Evolutionary conservation across 768 basidiomycete species (phyloP), one percentile per base, ranked within the genome.

Genomic region (Serendipita sp.): DNA sequence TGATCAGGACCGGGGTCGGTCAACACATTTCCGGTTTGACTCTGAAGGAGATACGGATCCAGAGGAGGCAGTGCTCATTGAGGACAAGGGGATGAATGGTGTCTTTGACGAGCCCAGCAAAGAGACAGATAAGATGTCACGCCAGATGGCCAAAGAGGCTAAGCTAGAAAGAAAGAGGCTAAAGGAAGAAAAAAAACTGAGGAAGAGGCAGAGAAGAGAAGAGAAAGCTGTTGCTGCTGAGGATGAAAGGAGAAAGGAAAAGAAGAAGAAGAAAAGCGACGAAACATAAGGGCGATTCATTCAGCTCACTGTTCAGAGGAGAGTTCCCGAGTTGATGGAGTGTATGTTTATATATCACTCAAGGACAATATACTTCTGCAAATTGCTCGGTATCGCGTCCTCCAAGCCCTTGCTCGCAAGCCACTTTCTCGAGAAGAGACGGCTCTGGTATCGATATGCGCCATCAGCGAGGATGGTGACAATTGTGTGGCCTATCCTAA

Each of bases 401-500:
- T 81, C 79, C 60, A 99, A 77, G 0, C 80, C 85, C 73, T 98
- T 98, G 41, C 80, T 77, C 71, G 84, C 78, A 54, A 99, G 76
- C 96, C 96, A 99, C 69, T 83, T 82, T 73, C 88, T 88, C 15
- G 93, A 96, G 77, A 99, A 99, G 41, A 99, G 77, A 10, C 96
- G 82, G 67, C 90, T 94, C 76, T 98, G 96, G 72, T 99, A 96
- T 71, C 96, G 83, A 71, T 98, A 95, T 51, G 96, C 96, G 4
- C 95, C 96, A 72, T 99, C 96, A 73, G 88, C 91, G 45, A 99
- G 75, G 63, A 97, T 80, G 3, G 96, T 99, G 1, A 85, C 92
- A 34, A 98, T 79, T 15, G 80, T 90, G 24, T 87, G 86, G 41
- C 89, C 89, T 92, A 67, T 35, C 10, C 13, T 30, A 47, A 54